phyloP scores from a whole-genome alignment of 139 green algal genomes.

The Closterium sp. region DNA sequence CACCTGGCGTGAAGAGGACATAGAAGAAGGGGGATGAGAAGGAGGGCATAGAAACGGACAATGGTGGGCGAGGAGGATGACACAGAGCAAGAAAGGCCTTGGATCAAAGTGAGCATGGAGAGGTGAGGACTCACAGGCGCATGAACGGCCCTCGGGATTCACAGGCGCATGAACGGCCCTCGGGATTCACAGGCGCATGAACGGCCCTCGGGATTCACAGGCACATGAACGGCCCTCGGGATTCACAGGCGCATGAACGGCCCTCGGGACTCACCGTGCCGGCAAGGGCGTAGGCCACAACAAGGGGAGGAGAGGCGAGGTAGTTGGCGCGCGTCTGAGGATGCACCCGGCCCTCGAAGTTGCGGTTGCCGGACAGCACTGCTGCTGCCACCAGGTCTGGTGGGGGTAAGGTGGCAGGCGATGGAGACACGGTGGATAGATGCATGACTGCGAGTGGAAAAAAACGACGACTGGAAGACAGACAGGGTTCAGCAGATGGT shows the following conservation, averaged over 20 bases:
- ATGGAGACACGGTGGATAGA: no score
- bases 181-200: neutral
- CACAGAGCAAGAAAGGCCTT: neutral
- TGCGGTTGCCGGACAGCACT: slow-evolving; percentile 56
- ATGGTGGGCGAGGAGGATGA: neutral
- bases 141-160: neutral
- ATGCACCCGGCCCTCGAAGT: slow-evolving; percentile 56
- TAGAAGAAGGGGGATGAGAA: neutral
- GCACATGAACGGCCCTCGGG: neutral
- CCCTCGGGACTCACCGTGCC: slow-evolving; percentile 44
- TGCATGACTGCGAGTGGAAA: no score
- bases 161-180: neutral
- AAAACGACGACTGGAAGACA: no score
- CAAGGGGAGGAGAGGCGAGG: slow-evolving; percentile 51
- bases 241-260: neutral
- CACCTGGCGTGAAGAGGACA: neutral
- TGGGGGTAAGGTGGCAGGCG: no score
- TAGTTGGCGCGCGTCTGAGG: slow-evolving; percentile 56
- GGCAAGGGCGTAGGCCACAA: slow-evolving; percentile 53
- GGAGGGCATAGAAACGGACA: neutral
- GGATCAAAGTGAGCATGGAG: neutral
- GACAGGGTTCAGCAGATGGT: no score
- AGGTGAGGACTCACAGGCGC: neutral
- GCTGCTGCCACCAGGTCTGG: slow-evolving; percentile 51
- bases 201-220: neutral